A percentile compares a stretch with the other conserved stretches of the same genome.
Evolutionary conservation across 805 yeast species (phyloP).

Genomic region (Saturnispora besseyi): DNA sequence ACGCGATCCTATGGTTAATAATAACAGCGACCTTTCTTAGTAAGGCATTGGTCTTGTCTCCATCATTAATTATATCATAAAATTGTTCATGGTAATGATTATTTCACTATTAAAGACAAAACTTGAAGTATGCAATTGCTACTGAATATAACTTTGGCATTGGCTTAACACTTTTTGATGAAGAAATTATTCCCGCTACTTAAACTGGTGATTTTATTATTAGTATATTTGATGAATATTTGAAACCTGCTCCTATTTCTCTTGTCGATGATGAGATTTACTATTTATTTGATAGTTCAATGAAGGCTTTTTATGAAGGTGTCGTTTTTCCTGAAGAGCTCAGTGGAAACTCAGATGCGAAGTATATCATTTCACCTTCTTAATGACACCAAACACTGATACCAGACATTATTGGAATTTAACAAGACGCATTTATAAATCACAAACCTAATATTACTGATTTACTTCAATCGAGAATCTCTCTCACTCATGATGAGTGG

Average conservation of each 20-base stretch:
- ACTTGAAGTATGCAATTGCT: slow-evolving; percentile 23
- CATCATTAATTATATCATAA: slow-evolving; percentile 66
- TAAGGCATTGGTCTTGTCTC: slow-evolving; percentile 66
- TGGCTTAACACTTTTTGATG: slow-evolving; percentile 29
- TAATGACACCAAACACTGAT: slow-evolving; percentile 68
- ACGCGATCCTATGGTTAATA: slow-evolving; percentile 49
- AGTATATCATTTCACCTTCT: slow-evolving; percentile 42
- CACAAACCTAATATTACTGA: slow-evolving; percentile 46
- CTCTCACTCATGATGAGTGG: slow-evolving; percentile 54
- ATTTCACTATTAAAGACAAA: slow-evolving; percentile 26
- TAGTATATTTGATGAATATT: slow-evolving; percentile 37
- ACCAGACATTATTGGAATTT: slow-evolving; percentile 56
- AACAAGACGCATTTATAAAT: slow-evolving; percentile 49
- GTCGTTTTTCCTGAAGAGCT: slow-evolving; percentile 22
- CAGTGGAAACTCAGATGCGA: slow-evolving; percentile 5
- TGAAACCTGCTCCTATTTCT: slow-evolving; percentile 27
- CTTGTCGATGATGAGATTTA: slow-evolving; percentile 37
- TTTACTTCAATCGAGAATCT: slow-evolving; percentile 19
- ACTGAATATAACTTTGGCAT: slow-evolving; percentile 30
- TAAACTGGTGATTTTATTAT: slow-evolving; percentile 21
- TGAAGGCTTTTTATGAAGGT: slow-evolving; percentile 55
- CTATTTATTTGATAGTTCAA: slow-evolving; percentile 50
- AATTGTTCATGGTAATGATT: slow-evolving; percentile 40
- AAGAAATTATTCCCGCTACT: slow-evolving; percentile 18
- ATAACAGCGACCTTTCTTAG: slow-evolving; percentile 52